Conservation (phyloP, 2,329 filamentous ascomycete species). For the Aspergillus floridensis region DNA sequence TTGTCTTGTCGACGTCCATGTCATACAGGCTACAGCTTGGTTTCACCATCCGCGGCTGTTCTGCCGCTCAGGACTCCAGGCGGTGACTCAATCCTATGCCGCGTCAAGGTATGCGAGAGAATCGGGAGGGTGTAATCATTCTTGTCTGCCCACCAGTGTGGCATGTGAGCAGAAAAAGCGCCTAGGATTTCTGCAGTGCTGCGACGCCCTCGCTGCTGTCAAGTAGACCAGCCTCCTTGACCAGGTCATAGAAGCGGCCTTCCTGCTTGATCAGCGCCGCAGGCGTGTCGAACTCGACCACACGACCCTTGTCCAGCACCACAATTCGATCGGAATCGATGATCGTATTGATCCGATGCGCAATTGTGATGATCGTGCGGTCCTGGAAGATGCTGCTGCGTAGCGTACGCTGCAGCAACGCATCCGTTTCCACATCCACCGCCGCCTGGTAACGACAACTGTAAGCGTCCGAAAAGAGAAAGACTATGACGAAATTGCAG, state of each 20-base stretch:
- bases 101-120: neutral
- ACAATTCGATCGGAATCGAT: constrained; percentile 85
- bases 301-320: constrained; percentile 84
- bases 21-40: constrained; percentile 5
- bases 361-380: constrained; percentile 96
- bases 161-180: neutral
- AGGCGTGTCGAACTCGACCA: constrained; percentile 90
- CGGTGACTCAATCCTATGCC: neutral
- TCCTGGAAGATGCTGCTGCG: constrained; percentile 73
- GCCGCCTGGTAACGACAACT: constrained; percentile 50
- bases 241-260: constrained; percentile 83
- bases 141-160: constrained; percentile 7
- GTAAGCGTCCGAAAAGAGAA: constrained; percentile 17
- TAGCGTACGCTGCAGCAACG: constrained; percentile 62
- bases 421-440: constrained; percentile 68
- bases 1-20: neutral
- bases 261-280: constrained; percentile 69
- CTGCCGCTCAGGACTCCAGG: neutral
- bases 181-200: constrained; percentile 15
- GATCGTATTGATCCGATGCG: constrained; percentile 97
- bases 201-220: constrained; percentile 43
- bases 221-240: constrained; percentile 82
- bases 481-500: neutral
- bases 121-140: constrained; percentile 4
- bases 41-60: constrained; percentile 4